Conservation (phyloP, 164 flowering plant genomes). For the Vitis cinerea region DNA sequence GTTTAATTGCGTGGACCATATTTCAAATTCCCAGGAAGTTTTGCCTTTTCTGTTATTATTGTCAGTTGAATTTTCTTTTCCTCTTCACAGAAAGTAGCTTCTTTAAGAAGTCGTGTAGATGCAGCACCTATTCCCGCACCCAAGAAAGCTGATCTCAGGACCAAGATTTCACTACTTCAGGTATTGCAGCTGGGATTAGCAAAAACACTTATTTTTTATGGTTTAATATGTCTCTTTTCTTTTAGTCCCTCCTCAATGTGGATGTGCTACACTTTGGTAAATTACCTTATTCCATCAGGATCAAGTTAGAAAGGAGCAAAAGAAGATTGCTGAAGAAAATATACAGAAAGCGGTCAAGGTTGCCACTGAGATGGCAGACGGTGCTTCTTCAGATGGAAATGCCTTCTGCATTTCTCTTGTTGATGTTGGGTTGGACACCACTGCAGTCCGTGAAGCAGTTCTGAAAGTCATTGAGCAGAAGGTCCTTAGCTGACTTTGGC, state of each 20-base stretch:
- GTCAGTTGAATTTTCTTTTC: constrained; percentile 5
- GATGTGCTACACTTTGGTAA: not conserved
- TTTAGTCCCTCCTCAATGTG: not conserved
- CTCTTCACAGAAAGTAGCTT: constrained; percentile 66
- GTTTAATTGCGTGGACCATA: too few species aligned
- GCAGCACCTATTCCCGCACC: constrained; percentile 81
- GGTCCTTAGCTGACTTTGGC: constrained; percentile 31
- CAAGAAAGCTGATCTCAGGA: constrained; percentile 73
- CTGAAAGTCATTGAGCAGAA: constrained; percentile 62
- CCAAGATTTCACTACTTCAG: constrained; percentile 64
- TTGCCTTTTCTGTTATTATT: constrained; percentile 2
- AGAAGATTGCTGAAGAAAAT: constrained; percentile 79
- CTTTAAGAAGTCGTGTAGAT: constrained; percentile 73
- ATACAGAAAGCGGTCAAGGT: constrained; percentile 59
- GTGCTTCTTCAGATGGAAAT: constrained; percentile 70
- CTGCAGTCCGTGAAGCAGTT: constrained; percentile 92
- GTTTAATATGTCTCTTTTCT: too few species aligned
- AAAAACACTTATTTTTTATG: too few species aligned
- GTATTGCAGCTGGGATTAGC: constrained; percentile 25
- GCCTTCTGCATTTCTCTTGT: constrained; percentile 62
- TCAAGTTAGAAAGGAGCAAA: constrained; percentile 71
- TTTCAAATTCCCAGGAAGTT: too few species aligned
- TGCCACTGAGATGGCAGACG: constrained; percentile 64
- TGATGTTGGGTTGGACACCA: constrained; percentile 79
- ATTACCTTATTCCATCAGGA: constrained; percentile 36